Conservation (phyloP, 805 yeast species). For the Kazachstania viticola region DNA sequence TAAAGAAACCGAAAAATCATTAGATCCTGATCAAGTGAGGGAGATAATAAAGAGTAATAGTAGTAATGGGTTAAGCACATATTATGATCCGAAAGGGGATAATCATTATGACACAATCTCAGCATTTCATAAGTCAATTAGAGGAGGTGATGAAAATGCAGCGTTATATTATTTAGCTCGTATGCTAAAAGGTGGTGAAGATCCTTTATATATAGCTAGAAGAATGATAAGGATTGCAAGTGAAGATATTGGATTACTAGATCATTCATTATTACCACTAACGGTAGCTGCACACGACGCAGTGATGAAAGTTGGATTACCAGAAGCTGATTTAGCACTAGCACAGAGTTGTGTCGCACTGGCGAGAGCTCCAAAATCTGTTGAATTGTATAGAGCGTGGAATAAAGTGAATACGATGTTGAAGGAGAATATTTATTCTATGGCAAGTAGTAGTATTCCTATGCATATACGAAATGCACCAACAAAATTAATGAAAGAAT, state of each 20-base stretch:
- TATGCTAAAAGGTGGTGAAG: slow-evolving; percentile 91
- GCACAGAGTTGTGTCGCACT: slow-evolving; percentile 92
- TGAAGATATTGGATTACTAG: slow-evolving; percentile 85
- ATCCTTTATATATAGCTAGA: slow-evolving; percentile 78
- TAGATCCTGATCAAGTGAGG: slow-evolving; percentile 25
- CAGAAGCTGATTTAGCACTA: slow-evolving; percentile 80
- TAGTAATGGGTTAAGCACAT: slow-evolving; percentile 24
- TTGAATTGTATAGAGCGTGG: slow-evolving; percentile 76
- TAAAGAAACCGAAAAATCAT: slow-evolving; percentile 13
- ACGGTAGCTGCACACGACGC: slow-evolving; percentile 81
- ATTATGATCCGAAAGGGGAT: slow-evolving; percentile 81
- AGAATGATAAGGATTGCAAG: slow-evolving; percentile 91
- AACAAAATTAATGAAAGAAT: slow-evolving; percentile 74
- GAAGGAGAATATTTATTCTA: slow-evolving; percentile 35
- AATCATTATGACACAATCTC: slow-evolving; percentile 90
- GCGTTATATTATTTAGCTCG: slow-evolving; percentile 75
- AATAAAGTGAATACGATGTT: slow-evolving; percentile 50
- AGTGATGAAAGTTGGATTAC: slow-evolving; percentile 82
- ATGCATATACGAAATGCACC: slow-evolving; percentile 91
- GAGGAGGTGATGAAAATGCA: slow-evolving; percentile 88
- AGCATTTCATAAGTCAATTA: slow-evolving; percentile 85
- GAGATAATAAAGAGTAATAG: slow-evolving; percentile 37
- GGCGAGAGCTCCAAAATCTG: slow-evolving; percentile 77
- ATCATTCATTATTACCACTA: slow-evolving; percentile 74
- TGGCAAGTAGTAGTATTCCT: slow-evolving; percentile 48